These are phyloP conservation scores for Claviceps quebecensis DNA, from an alignment of 2,329 filamentous ascomycete species.

Conservation along the genomic window DNA sequence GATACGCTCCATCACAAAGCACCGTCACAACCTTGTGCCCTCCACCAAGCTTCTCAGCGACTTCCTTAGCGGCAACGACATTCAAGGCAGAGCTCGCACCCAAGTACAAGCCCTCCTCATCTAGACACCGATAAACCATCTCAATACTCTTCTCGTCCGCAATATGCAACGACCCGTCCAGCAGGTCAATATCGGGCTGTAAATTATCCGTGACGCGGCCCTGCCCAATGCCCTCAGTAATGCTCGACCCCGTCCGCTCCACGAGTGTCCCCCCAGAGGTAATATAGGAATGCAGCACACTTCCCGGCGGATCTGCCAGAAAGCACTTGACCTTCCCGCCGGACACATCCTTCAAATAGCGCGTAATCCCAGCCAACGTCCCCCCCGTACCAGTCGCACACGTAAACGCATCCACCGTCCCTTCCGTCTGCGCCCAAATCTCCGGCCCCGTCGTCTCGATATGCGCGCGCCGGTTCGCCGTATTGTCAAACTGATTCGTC, in stretches of 20 bases:
- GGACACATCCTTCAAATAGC: slow-evolving; percentile 75
- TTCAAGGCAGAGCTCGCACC: slow-evolving; percentile 90
- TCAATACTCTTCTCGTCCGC: slow-evolving; percentile 88
- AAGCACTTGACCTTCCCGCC: slow-evolving; percentile 70
- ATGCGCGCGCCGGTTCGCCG: slow-evolving; percentile 82
- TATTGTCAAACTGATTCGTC: slow-evolving; percentile 99
- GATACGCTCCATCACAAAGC: slow-evolving; percentile 90
- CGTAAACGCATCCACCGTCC: slow-evolving; percentile 83
- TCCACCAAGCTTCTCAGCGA: slow-evolving; percentile 77
- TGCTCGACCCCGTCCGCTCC: slow-evolving; percentile 74
- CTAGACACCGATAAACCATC: slow-evolving; percentile 93
- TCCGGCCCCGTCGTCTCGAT: slow-evolving; percentile 95
- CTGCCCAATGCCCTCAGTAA: slow-evolving; percentile 96
- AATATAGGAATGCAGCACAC: slow-evolving; percentile 86
- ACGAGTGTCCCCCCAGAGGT: slow-evolving; percentile 66
- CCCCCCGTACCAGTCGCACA: slow-evolving; percentile 89
- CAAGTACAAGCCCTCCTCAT: slow-evolving; percentile 90
- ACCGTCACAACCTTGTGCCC: slow-evolving; percentile 89
- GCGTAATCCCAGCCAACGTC: slow-evolving; percentile 75
- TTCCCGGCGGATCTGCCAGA: slow-evolving; percentile 87
- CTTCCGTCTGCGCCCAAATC: slow-evolving; percentile 85
- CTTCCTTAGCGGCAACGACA: slow-evolving; percentile 87
- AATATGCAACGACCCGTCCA: slow-evolving; percentile 77
- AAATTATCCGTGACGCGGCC: slow-evolving; percentile 94
- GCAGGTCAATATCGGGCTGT: slow-evolving; percentile 63